Base-by-base conservation (phyloP, 768 basidiomycete genomes). In the Mycena belliarum region DNA sequence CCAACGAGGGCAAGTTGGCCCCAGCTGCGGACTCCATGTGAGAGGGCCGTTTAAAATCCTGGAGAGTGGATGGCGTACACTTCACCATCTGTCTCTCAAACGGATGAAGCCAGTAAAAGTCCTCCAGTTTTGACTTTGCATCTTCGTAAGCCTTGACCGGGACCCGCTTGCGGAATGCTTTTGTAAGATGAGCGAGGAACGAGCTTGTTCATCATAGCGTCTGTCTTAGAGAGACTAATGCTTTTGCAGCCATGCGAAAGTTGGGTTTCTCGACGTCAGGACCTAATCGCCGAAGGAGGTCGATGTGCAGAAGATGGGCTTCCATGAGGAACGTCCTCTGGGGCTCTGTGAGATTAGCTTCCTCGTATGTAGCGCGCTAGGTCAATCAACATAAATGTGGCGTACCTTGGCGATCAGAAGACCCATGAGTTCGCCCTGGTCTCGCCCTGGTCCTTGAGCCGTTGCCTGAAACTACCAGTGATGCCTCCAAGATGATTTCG, bases 231-330 rank as follows among this genome's bases (percentile, higher is more conserved):
- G 38, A 45, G 24, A 40, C 25, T 3, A 57, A 57, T 45, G 55
- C 42, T 37, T 45, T 37, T 23, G 55, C 25, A 41, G 49, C 41
- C 42, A 28, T 45, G 33, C n/a, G 12, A 16, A 57, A 50, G 35
- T 57, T 49, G n/a, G 49, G 33, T 29, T 57, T 45, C 42, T 57
- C 33, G 42, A 45, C 55, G n/a, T 57, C 47, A 15, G 47, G 55
- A 42, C 54, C 55, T 32, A 57, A 44, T 45, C 43, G 55, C 25
- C 40, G n/a, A 37, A 50, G 41, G 21, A 57, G 26, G 35, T 57
- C 55, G 43, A 23, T 2, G 49, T 57, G 46, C 23, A 57, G 32
- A 44, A 38, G 43, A 28, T 45, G 33, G 25, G 55, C 49, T 10
- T 29, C 23, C 49, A 28, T 16, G 43, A 57, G 49, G 43, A 57